These are phyloP conservation scores for Diplodia scrobiculata DNA, from an alignment of 2,329 filamentous ascomycete genomes.

Conservation along the genomic window DNA sequence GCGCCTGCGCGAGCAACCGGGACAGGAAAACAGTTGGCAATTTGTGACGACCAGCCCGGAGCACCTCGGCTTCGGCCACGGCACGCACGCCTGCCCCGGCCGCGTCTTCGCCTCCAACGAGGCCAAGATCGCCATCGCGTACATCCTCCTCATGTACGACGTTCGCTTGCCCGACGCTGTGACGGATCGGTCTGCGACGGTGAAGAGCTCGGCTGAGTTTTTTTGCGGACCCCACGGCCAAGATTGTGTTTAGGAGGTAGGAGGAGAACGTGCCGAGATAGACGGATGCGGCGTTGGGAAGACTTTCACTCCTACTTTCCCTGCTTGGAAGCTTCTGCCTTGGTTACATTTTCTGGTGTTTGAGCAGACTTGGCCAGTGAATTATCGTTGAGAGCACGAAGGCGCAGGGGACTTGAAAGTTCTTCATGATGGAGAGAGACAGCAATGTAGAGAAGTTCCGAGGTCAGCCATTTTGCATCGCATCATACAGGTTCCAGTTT, in stretches of 20 bases:
- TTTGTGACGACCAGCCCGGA: conserved; percentile 31
- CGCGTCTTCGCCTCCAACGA: conserved; percentile 32
- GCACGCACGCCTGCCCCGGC: conserved; percentile 29
- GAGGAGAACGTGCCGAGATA: neutral
- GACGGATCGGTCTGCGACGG: neutral
- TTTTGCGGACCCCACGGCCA: neutral
- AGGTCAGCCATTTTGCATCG: neutral
- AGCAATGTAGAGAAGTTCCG: too few relatives aligned
- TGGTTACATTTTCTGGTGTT: neutral
- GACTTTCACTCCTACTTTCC: neutral
- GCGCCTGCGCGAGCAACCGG: conserved; percentile 28
- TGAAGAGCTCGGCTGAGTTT: neutral
- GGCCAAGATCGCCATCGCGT: conserved; percentile 29
- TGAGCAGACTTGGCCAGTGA: neutral
- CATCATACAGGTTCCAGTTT: neutral
- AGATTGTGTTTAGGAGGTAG: neutral
- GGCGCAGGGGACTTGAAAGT: neutral
- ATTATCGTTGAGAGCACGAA: neutral
- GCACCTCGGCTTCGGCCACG: conserved; percentile 32
- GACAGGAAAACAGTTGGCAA: conserved; percentile 25
- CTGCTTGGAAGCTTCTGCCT: neutral
- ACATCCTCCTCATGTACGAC: conserved; percentile 32
- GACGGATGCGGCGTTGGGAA: neutral
- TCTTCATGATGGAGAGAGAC: too few relatives aligned
- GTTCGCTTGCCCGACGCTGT: neutral